Evolutionary conservation across 139 green algal species (phyloP), one percentile per base, ranked within the genome.

Genomic region (Microglena sp.): DNA sequence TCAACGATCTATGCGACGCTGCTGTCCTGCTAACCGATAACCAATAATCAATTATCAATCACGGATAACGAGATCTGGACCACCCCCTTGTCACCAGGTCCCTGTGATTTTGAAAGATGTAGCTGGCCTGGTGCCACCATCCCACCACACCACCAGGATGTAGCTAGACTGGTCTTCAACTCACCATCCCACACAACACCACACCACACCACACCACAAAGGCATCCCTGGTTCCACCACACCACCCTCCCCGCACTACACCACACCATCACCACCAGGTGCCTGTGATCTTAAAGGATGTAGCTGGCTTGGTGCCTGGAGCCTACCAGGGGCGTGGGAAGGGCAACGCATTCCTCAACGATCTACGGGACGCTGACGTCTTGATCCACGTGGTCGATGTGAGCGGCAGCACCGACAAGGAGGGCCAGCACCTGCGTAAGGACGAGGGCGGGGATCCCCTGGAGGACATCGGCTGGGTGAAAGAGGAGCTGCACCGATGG

Each of bases 301-400:
- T 86, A 22, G 79, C 79, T 5, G 79, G 79, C 1, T 62, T 86
- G 54, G 79, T 86, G 18, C 76, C 76, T 26, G 80, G 79, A 43
- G 78, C 69, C 6, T 77, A 71, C 59, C 60, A 72, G 67, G 80
- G 80, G 24, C 56, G 62, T 2, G 80, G 80, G 24, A 58, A 72
- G 5, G 80, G 80, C 55, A 86, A 86, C 45, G 69, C 73, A 22
- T 86, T 86, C 62, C 71, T 86, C 28, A 77, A 79, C 59, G 80
- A 86, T 66, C 67, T 86, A 18, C 79, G 71, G 60, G 80, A 84
- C 30, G 76, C 80, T 4, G 74, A 82, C 40, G 74, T 76, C 33
- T 55, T 83, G n/a, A 66, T 79, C 8, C 73, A 75, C 34, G 73
- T 72, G 33, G 68, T 80, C 4, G 72, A 82, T 64, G 66, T 45